Evolutionary conservation across 108 stramenopile genomes (phyloP).

Genomic region (Cyclotella sp.): DNA sequence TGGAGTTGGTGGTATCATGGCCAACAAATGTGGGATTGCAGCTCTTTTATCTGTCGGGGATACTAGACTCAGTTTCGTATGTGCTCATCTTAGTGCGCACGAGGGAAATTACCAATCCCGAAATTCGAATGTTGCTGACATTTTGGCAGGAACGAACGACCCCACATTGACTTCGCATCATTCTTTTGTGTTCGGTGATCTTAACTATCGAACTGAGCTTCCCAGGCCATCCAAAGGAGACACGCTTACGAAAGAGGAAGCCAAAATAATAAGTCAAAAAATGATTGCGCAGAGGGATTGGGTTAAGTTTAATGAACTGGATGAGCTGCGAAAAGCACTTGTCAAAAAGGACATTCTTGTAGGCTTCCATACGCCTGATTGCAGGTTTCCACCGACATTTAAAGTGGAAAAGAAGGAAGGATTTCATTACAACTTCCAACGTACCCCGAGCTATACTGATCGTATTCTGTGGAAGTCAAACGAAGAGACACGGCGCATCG

Average conservation of each 20-base stretch:
- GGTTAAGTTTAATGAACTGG: conserved; percentile 52
- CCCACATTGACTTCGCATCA: conserved; percentile 57
- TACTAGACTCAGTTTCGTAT: conserved; percentile 56
- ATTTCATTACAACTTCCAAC: conserved; percentile 68
- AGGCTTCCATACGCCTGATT: conserved; percentile 61
- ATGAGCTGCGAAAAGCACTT: conserved; percentile 62
- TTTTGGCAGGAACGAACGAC: conserved; percentile 40
- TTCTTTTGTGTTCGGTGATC: conserved; percentile 74
- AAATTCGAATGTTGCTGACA: conserved; percentile 44
- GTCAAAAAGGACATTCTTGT: conserved; percentile 56
- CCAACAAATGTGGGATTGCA: conserved; percentile 77
- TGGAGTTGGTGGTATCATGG: conserved; percentile 52
- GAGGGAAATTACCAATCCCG: conserved; percentile 65
- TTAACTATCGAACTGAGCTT: conserved; percentile 60
- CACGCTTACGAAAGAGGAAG: conserved; percentile 21
- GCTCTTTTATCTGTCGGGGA: conserved; percentile 49
- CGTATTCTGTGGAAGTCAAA: conserved; percentile 81
- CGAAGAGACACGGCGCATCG: conserved; percentile 51
- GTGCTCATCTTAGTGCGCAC: conserved; percentile 71
- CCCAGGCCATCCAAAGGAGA: conserved; percentile 21
- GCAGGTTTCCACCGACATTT: conserved; percentile 85
- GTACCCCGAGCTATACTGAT: conserved; percentile 84
- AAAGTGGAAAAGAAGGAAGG: conserved; percentile 67
- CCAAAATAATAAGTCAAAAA: conserved; percentile 21
- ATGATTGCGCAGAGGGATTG: conserved; percentile 52